phyloP scores from a whole-genome alignment of 371 early-diverging fungal species.

The Hamiltosporidium tvaerminnensis region DNA sequence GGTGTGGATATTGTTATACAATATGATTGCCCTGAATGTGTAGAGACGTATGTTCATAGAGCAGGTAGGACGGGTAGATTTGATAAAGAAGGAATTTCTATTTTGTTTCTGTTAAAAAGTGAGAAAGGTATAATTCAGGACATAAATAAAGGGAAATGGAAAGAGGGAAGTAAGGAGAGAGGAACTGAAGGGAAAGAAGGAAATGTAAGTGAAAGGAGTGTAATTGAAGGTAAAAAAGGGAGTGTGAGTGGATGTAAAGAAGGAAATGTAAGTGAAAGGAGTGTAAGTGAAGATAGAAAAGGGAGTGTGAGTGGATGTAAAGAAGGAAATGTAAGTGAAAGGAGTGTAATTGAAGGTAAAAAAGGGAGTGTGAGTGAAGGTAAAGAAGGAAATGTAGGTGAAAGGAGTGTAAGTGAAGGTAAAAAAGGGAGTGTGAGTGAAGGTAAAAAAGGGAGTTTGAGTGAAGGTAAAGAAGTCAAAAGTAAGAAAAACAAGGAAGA shows the following conservation, averaged over 20 bases:
- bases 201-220: background rate
- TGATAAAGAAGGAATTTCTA: slow-evolving; percentile 65
- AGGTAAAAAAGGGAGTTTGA: background rate
- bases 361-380: background rate
- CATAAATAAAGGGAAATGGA: too few relatives aligned
- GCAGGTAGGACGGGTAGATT: slow-evolving; percentile 89
- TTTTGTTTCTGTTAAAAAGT: slow-evolving; percentile 65
- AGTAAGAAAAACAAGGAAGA: background rate
- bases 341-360: background rate
- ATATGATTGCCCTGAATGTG: slow-evolving; percentile 79
- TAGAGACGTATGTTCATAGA: slow-evolving; percentile 81
- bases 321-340: too few relatives aligned
- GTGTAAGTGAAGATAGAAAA: too few relatives aligned
- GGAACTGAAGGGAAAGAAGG: too few relatives aligned
- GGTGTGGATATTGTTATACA: slow-evolving; percentile 75
- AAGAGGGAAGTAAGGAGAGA: too few relatives aligned
- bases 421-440: too few relatives aligned
- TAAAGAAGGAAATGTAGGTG: background rate
- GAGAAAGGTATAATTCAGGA: slow-evolving; percentile 62
- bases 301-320: too few relatives aligned
- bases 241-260: background rate
- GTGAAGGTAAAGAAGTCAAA: background rate
- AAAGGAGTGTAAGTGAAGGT: too few relatives aligned
- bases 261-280: background rate
- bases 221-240: background rate